Percentiles rank a stretch among this genome's conserved stretches.
Conservation (phyloP, 2,329 filamentous ascomycete species). For the Alternaria incomplexa region DNA sequence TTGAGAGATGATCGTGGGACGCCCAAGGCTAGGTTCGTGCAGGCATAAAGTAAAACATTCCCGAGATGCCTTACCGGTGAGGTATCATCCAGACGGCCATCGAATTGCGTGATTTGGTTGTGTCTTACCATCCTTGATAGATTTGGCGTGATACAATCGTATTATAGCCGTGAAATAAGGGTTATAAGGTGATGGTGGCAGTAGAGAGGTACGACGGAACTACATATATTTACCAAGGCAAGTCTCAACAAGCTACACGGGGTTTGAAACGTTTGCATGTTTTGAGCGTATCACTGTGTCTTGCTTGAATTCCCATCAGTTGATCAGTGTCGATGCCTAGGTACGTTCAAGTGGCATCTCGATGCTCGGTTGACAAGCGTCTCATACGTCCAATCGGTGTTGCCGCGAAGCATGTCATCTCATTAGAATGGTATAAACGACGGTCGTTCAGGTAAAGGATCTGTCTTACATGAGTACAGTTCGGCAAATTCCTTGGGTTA, state of each 20-base stretch:
- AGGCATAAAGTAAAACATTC: background rate
- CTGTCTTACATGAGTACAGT: background rate
- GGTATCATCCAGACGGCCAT: background rate
- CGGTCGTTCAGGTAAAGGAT: background rate
- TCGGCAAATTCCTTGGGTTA: background rate
- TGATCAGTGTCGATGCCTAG: background rate
- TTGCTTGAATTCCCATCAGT: background rate
- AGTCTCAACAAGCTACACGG: background rate
- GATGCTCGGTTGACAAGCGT: background rate
- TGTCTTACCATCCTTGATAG: background rate
- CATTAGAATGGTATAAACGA: background rate
- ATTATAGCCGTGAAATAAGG: background rate
- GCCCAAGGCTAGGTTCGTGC: background rate
- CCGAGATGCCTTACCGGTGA: background rate
- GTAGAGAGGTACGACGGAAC: background rate
- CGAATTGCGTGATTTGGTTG: background rate
- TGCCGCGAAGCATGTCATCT: background rate
- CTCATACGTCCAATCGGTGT: background rate
- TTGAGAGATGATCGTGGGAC: background rate
- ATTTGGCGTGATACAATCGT: accelerated
- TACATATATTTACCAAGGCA: background rate
- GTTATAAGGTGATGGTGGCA: background rate
- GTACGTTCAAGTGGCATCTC: background rate
- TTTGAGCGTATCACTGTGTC: background rate
- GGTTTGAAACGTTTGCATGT: background rate